phyloP scores from a whole-genome alignment of 768 basidiomycete genomes.

The Lentinula sp. region DNA sequence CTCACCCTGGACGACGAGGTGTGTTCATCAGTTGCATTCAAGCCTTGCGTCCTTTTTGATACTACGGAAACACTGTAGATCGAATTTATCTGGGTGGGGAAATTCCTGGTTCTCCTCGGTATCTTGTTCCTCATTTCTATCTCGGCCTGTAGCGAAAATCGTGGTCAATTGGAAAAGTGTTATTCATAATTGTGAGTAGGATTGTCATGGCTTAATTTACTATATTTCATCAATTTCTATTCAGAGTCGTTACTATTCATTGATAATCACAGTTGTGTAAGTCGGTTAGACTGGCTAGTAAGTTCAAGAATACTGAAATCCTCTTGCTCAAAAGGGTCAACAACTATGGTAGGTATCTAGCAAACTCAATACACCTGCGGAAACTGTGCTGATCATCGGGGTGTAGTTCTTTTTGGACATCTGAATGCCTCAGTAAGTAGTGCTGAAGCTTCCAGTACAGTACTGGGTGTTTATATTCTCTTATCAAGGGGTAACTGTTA shows the following conservation, averaged over 20 bases:
- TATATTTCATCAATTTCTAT: background rate
- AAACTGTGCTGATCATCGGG: background rate
- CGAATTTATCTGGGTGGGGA: slow-evolving; percentile 47
- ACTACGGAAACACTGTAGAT: slow-evolving; percentile 24
- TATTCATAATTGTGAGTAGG: slow-evolving; percentile 46
- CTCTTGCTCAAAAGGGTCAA: slow-evolving; percentile 34
- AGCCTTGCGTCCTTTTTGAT: background rate
- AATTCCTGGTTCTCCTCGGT: background rate
- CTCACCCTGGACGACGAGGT: background rate
- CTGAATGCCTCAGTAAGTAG: slow-evolving; percentile 24
- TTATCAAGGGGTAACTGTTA: background rate
- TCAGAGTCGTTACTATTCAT: slow-evolving; percentile 57
- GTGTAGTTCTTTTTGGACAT: background rate
- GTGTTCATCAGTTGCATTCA: background rate
- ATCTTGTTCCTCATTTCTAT: no score
- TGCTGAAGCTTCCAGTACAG: background rate
- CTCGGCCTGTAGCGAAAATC: slow-evolving; percentile 30
- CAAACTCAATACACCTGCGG: background rate
- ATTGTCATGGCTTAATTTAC: background rate
- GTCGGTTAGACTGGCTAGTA: slow-evolving; percentile 12
- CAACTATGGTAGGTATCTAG: slow-evolving; percentile 37
- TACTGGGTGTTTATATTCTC: background rate
- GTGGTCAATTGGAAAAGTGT: slow-evolving; percentile 49
- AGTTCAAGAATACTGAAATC: background rate
- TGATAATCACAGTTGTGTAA: slow-evolving; percentile 40